Conservation (phyloP, 169 alveolate species). For the Plasmodium berghei region DNA sequence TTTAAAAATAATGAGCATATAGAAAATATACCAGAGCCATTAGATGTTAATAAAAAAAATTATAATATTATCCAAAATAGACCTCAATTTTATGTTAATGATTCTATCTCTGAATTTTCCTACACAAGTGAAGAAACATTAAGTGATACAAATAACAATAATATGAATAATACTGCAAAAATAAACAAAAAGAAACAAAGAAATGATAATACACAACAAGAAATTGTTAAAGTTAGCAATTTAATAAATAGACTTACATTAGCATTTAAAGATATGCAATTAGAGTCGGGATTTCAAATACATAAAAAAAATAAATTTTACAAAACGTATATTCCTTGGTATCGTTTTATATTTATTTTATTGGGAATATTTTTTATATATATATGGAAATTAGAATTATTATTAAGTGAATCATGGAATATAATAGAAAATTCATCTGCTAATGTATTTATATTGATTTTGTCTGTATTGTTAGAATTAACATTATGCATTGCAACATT, state of each 20-base stretch:
- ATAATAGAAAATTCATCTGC: slow-evolving; percentile 44
- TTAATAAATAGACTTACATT: slow-evolving; percentile 82
- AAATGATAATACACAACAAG: slow-evolving; percentile 69
- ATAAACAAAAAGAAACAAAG: slow-evolving; percentile 19
- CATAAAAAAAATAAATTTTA: slow-evolving; percentile 82
- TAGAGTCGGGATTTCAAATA: slow-evolving; percentile 82
- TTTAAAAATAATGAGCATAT: slow-evolving; percentile 72
- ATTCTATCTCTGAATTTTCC: slow-evolving; percentile 64
- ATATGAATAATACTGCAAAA: too few species aligned
- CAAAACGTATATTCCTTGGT: slow-evolving; percentile 82
- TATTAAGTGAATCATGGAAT: slow-evolving; percentile 50
- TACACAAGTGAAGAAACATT: slow-evolving; percentile 63
- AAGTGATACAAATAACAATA: slow-evolving; percentile 42
- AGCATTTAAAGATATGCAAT: slow-evolving; percentile 85
- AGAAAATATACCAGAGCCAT: slow-evolving; percentile 77
- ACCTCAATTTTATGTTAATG: slow-evolving; percentile 48
- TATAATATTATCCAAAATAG: slow-evolving; percentile 73
- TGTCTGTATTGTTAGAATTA: slow-evolving; percentile 60
- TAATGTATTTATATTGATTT: slow-evolving; percentile 36
- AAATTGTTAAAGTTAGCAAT: slow-evolving; percentile 60
- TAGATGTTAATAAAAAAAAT: slow-evolving; percentile 67
- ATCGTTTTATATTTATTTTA: slow-evolving; percentile 77
- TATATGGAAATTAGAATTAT: slow-evolving; percentile 69
- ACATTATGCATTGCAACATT: slow-evolving; percentile 60
- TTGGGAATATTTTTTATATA: slow-evolving; percentile 78